Percentiles rank a stretch among this genome's conserved stretches.
Evolutionary conservation across 306 rosid genomes (phyloP).

Genomic region (Prunus mira): DNA sequence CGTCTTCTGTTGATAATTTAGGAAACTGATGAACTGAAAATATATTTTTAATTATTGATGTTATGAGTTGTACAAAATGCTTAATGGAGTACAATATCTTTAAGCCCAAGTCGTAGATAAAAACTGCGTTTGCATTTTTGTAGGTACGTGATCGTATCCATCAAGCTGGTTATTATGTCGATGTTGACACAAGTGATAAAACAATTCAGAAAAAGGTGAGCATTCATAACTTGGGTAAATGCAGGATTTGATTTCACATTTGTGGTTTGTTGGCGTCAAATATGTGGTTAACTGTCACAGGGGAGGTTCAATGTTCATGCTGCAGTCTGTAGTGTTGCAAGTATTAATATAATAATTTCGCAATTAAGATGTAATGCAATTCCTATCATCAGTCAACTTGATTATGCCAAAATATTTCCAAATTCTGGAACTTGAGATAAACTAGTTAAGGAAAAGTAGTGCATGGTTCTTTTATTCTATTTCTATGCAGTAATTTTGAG

Average conservation of each 20-base stretch:
- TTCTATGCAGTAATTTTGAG: neutral
- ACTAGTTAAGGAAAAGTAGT: neutral
- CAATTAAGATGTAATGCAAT: neutral
- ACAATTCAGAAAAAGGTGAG: conserved; percentile 88
- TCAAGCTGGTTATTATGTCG: conserved; percentile 67
- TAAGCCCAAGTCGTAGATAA: neutral
- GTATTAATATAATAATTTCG: neutral
- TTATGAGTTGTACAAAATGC: neutral
- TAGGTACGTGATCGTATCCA: conserved; percentile 77
- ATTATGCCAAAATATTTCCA: neutral
- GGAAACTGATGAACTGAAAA: neutral
- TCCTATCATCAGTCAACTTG: neutral
- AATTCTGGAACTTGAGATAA: neutral
- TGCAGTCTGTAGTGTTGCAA: neutral
- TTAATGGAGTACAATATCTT: neutral
- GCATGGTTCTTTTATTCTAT: neutral
- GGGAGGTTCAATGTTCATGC: neutral
- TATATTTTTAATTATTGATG: neutral
- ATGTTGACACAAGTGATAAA: conserved; percentile 80
- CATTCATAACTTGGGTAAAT: neutral
- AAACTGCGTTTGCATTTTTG: conserved; percentile 20
- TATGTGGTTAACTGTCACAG: neutral
- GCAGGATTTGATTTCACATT: too few relatives aligned
- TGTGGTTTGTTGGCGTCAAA: too few relatives aligned
- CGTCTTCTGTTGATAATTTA: neutral